Evolutionary conservation across 108 stramenopile genomes (phyloP).

Genomic region (Nitzschia inconspicua): DNA sequence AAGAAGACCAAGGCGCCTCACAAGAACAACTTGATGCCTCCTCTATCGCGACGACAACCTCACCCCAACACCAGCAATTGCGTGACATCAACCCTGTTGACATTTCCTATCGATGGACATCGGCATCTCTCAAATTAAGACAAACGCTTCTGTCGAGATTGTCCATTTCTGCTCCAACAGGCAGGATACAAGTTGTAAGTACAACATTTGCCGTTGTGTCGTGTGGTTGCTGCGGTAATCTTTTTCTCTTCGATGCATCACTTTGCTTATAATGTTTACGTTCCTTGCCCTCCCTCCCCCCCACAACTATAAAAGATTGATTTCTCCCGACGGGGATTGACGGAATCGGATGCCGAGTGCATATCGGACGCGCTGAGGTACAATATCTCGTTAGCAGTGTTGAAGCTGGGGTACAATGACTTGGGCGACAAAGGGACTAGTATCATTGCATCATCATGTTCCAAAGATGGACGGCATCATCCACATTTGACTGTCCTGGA

Average conservation of each 20-base stretch:
- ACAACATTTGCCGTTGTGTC: background rate
- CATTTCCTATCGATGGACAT: constrained; percentile 15
- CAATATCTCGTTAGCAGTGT: constrained; percentile 64
- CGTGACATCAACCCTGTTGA: constrained; percentile 15
- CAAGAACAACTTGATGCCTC: constrained; percentile 1
- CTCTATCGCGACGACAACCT: background rate
- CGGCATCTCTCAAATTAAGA: constrained; percentile 13
- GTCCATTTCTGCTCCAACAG: background rate
- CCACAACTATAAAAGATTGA: constrained; percentile 45
- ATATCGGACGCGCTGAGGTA: constrained; percentile 43
- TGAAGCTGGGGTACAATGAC: constrained; percentile 78
- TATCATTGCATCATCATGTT: constrained; percentile 58
- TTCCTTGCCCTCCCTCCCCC: too few species aligned
- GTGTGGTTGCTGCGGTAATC: background rate
- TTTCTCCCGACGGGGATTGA: constrained; percentile 62
- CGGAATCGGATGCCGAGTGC: constrained; percentile 41
- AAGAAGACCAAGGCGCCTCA: background rate
- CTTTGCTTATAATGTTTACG: background rate
- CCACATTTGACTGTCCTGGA: constrained; percentile 59
- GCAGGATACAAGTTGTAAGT: constrained; percentile 43
- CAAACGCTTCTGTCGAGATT: constrained; percentile 22
- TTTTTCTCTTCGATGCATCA: background rate
- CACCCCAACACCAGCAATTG: constrained; percentile 30
- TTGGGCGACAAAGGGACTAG: constrained; percentile 59
- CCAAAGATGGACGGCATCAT: constrained; percentile 49